These are phyloP conservation scores for Miscanthus sacchariflorus DNA, from an alignment of 202 grass and related monocot species.

Conservation along the genomic window DNA sequence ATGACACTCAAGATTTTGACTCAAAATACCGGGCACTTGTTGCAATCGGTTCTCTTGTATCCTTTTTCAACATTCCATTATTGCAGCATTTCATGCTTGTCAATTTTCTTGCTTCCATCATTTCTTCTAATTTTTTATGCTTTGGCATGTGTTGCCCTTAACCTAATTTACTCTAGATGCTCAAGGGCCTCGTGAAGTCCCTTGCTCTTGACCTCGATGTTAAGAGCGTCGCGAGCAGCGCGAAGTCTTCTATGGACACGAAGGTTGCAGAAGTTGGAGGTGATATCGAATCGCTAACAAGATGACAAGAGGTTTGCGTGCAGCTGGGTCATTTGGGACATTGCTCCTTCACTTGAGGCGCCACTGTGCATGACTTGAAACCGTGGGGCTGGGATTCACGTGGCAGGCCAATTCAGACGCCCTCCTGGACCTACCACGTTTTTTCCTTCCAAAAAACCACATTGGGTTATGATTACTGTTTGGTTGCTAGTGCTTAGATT, in stretches of 20 bases:
- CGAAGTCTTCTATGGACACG: slow-evolving; percentile 67
- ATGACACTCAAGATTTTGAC: slow-evolving; percentile 78
- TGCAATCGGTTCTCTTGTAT: slow-evolving; percentile 91
- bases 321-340: neutral
- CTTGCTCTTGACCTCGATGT: slow-evolving; percentile 94
- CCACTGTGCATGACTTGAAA: neutral
- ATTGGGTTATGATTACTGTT: slow-evolving; percentile 22
- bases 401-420: neutral
- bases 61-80: slow-evolving; percentile 59
- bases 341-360: neutral
- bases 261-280: slow-evolving; percentile 87
- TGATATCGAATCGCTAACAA: slow-evolving; percentile 79
- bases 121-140: neutral
- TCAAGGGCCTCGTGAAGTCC: slow-evolving; percentile 80
- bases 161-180: slow-evolving; percentile 69
- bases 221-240: slow-evolving; percentile 68
- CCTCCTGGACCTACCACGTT: neutral
- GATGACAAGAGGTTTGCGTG: slow-evolving; percentile 27
- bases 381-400: neutral
- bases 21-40: slow-evolving; percentile 85
- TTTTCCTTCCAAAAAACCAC: neutral
- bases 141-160: slow-evolving; percentile 49
- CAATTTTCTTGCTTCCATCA: neutral
- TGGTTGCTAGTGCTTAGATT: neutral
- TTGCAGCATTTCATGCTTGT: neutral